Base-by-base conservation (phyloP, 2,329 filamentous ascomycete genomes). In the Colletotrichum spaethianum region DNA sequence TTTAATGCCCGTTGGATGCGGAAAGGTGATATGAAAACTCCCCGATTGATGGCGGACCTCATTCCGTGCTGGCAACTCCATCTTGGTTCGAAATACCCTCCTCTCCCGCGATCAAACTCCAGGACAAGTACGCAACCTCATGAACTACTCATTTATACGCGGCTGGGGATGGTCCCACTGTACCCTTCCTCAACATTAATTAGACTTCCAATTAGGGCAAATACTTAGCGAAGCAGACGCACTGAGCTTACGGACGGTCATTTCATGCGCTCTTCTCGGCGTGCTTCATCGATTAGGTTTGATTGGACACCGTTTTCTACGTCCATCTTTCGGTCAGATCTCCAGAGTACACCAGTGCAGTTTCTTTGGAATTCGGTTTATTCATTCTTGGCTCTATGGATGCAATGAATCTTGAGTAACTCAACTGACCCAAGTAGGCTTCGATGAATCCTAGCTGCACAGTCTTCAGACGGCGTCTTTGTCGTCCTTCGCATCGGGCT, bases 401-500 rank as follows among this genome's bases (percentile, higher is more conserved):
- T 4, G 2, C 4, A 26, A 26, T 4, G 12, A 26, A 8, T 36
- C 11, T 4, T 6, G 2, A 33, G 12, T n/a, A 18, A 18, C 28
- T 14, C 31, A 55, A 6, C 9, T 6, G 18, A n/a, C 20, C 18
- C 4, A n/a, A 3, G 4, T 1, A 36, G 28, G 28, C 28, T 11
- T 12, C 31, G 12, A 33, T 20, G 1, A 1, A n/a, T 16, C 1
- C 23, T 8, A 50, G 1, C 9, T 5, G 9, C 23, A 3, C 16
- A 28, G 12, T 36, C 42, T 46, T 70, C 40, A 72, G 20, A 72
- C 65, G 7, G 50, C 31, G 28, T 72, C 48, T 9, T 63, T 40
- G 7, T 56, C 65, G 23, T 72, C 70, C 53, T 72, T 72, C 18
- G 18, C 31, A 33, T 48, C 50, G 26, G 48, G 9, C 1, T 59